Base-by-base conservation (phyloP, 2,329 filamentous ascomycete genomes). In the Cercospora sp. region DNA sequence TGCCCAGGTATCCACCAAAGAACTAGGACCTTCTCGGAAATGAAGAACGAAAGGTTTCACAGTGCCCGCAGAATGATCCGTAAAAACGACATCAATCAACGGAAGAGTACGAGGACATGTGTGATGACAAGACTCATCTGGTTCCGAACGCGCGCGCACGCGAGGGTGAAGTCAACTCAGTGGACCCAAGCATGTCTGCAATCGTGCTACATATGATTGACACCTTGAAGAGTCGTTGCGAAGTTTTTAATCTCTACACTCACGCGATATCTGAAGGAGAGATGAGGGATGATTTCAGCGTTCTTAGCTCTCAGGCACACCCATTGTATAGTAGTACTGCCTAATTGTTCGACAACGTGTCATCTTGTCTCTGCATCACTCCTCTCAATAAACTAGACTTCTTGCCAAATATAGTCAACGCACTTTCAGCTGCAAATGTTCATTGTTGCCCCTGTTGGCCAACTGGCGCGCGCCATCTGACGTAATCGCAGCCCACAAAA, bases 1-100 rank as follows among this genome's bases (percentile, higher is more conserved):
- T 6, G 16, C 4, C 4, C 30, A 65, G 51, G 37, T 73, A 73
- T 64, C 72, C 72, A 68, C 64, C 72, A 55, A 73, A 72, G 70
- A 70, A 72, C 62, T 72, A 71, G 55, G 55, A n/a, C 18, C 16
- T 34, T 12, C 1, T 2, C 28, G 6, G 4, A 2, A 37, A 5
- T 59, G n/a, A 59, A 58, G 26, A 34, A 37, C 30, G 55, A 34
- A 7, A 13, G 28, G 30, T 32, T 34, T 16, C 13, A 59, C 55
- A 59, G 55, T 59, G 28, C 55, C 55, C 16, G 18, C 18, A 59
- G 24, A 58, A n/a, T 58, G 16, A 18, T 28, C 10, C n/a, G 13
- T 32, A 16, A 32, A 59, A 18, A 21, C 28, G 28, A 24, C 55
- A 59, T 18, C 21, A n/a, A 12, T 55, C 12, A 28, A n/a, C 24